A percentile compares a stretch with the other conserved stretches of the same genome.
Conservation (phyloP, 192 early-diverging fungal genomes). For the Coemansia nantahalensis region DNA sequence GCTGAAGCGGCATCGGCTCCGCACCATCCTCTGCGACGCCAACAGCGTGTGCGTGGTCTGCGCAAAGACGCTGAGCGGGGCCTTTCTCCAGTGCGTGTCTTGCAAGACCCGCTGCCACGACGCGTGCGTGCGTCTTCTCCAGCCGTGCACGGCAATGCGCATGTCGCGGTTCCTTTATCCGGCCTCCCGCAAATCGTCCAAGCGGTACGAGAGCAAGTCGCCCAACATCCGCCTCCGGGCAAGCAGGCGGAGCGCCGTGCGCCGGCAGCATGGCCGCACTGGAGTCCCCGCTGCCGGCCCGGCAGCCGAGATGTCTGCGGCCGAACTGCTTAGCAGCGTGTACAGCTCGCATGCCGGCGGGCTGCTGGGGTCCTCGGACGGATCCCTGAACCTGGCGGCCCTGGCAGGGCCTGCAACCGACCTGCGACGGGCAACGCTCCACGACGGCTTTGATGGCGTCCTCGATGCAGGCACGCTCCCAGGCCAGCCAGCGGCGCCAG, state of each 20-base stretch:
- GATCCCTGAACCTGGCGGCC: conserved; percentile 22
- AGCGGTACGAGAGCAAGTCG: conserved; percentile 48
- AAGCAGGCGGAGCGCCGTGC: conserved; percentile 17
- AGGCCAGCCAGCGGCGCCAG: conserved; percentile 10
- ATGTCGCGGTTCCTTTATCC: conserved; percentile 51
- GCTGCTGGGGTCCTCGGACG: conserved; percentile 35
- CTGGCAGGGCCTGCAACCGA: conserved; percentile 1
- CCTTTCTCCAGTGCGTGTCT: conserved; percentile 48
- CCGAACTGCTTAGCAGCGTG: conserved; percentile 14
- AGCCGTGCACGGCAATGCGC: conserved; percentile 48
- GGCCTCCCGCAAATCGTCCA: conserved; percentile 50
- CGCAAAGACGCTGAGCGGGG: conserved; percentile 25
- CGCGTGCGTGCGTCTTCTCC: conserved; percentile 29
- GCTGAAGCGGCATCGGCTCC: conserved; percentile 45
- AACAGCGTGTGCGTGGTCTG: conserved; percentile 38
- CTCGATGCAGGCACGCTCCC: conserved; percentile 1
- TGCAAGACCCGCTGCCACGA: conserved; percentile 54
- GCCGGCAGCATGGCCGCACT: conserved; percentile 11
- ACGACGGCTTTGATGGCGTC: conserved; percentile 44
- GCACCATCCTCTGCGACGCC: conserved; percentile 44
- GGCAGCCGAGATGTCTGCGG: neutral
- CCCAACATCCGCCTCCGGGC: conserved; percentile 44
- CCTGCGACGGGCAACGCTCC: conserved; percentile 6
- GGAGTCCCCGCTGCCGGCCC: neutral
- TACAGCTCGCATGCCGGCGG: conserved; percentile 14